These are phyloP conservation scores for Cornus florida DNA, from an alignment of 148 eudicot species.

Conservation along the genomic window DNA sequence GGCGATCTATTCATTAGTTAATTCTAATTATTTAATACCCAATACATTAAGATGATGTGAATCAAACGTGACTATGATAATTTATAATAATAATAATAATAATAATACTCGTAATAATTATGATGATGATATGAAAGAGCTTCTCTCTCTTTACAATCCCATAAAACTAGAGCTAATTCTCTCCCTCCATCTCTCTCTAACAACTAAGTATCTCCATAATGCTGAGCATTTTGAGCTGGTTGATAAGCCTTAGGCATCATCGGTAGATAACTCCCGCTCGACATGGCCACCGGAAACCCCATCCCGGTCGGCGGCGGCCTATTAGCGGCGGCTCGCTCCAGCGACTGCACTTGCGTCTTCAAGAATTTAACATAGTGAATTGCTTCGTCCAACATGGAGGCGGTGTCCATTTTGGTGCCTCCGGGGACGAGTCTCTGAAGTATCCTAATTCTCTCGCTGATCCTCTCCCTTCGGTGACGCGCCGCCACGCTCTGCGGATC, in stretches of 20 bases:
- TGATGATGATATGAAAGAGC: background rate
- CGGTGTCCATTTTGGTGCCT: constrained; percentile 94
- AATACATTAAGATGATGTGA: background rate
- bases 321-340: constrained; percentile 47
- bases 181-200: background rate
- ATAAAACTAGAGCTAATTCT: constrained; percentile 3
- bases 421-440: constrained; percentile 92
- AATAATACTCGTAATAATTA: too few relatives aligned
- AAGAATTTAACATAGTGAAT: constrained; percentile 88
- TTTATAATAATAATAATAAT: background rate
- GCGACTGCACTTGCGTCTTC: constrained; percentile 73
- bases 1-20: background rate
- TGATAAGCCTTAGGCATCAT: constrained; percentile 26
- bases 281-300: constrained; percentile 48
- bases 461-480: constrained; percentile 78
- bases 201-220: constrained; percentile 25
- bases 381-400: constrained; percentile 92
- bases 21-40: background rate
- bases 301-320: constrained; percentile 33
- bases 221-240: constrained; percentile 21
- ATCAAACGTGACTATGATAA: constrained; percentile 15
- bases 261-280: constrained; percentile 37
- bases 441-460: constrained; percentile 80
- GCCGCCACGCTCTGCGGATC: constrained; percentile 97
- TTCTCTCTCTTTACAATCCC: constrained; percentile 23